A percentile compares a stretch with the other conserved stretches of the same genome.
These are phyloP conservation scores for Niveomyces coronatus DNA, from an alignment of 2,329 filamentous ascomycete species.

Conservation along the genomic window DNA sequence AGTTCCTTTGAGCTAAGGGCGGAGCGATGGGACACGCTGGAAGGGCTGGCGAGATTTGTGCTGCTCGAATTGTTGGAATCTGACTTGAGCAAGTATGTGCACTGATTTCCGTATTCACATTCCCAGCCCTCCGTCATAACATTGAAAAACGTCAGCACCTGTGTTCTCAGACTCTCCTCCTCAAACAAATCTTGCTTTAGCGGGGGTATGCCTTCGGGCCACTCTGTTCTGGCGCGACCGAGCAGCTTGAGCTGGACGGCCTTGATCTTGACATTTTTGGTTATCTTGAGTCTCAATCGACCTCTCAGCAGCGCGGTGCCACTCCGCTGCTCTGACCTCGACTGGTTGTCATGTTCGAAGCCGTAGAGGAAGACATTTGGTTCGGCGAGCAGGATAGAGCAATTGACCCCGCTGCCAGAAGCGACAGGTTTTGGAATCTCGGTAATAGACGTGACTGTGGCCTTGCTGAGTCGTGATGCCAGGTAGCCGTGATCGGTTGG, in stretches of 20 bases:
- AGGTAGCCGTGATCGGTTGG: conserved; percentile 2
- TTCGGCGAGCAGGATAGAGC: conserved; percentile 66
- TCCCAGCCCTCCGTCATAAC: conserved; percentile 53
- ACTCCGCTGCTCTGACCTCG: conserved; percentile 41
- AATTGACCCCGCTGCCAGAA: conserved; percentile 62
- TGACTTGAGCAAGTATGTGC: conserved; percentile 40
- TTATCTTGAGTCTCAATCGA: conserved; percentile 68
- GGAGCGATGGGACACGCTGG: conserved; percentile 16
- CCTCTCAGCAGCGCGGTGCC: conserved; percentile 80
- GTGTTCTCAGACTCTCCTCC: conserved; percentile 75
- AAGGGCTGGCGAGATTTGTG: conserved; percentile 20
- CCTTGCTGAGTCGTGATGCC: conserved; percentile 34
- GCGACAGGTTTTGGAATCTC: conserved; percentile 65
- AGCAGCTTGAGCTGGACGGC: conserved; percentile 78
- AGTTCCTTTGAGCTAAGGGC: conserved; percentile 35
- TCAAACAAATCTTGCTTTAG: conserved; percentile 75
- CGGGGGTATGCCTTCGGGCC: conserved; percentile 92
- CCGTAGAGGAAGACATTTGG: conserved; percentile 72
- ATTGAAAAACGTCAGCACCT: conserved; percentile 90
- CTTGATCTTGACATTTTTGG: conserved; percentile 89
- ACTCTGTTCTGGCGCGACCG: conserved; percentile 80
- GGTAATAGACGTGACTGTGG: conserved; percentile 40
- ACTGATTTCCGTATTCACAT: conserved; percentile 53
- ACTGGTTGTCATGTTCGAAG: conserved; percentile 60
- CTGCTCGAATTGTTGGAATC: conserved; percentile 25